Percentiles rank a stretch among this genome's conserved stretches.
Evolutionary conservation across 73 alveolate species (phyloP).

Genomic region (Uronychia setigera): DNA sequence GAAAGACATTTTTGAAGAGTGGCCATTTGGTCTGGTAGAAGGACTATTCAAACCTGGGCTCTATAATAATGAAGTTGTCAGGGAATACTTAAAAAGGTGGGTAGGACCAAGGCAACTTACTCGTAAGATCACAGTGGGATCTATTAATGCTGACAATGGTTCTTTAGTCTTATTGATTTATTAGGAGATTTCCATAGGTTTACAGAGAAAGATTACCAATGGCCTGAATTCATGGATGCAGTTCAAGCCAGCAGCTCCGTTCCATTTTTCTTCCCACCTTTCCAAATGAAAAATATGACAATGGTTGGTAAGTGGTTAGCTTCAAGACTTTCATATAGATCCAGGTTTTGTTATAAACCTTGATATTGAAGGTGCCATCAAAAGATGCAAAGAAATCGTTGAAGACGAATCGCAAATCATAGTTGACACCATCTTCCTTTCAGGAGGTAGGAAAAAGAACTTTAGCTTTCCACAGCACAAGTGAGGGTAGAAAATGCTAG

Average conservation of each 20-base stretch:
- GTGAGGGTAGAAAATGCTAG: not conserved
- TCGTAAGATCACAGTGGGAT: slow-evolving; percentile 19
- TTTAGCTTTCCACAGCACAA: not conserved
- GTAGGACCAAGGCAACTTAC: not conserved
- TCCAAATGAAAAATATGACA: slow-evolving; percentile 7
- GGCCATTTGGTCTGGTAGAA: slow-evolving; percentile 37
- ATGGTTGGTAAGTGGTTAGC: not conserved
- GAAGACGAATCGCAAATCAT: slow-evolving; percentile 46
- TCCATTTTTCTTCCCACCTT: slow-evolving; percentile 32
- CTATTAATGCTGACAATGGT: slow-evolving; percentile 31
- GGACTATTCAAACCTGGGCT: slow-evolving; percentile 37
- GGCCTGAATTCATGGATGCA: slow-evolving; percentile 5
- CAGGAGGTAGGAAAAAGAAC: not conserved
- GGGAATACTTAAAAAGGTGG: not conserved
- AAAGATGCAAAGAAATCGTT: slow-evolving; percentile 54
- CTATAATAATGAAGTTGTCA: slow-evolving; percentile 2
- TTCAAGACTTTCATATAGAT: slow-evolving; percentile 46
- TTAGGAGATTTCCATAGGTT: not conserved
- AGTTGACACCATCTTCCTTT: slow-evolving; percentile 52
- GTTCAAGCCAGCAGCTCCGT: slow-evolving; percentile 30
- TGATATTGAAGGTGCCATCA: slow-evolving; percentile 62
- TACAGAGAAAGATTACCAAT: not conserved
- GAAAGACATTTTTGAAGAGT: slow-evolving; percentile 3
- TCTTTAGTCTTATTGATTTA: not conserved
- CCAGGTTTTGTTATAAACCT: slow-evolving; percentile 71